phyloP scores from a whole-genome alignment of 1,284 basidiomycete genomes.

The Ustilago bromivora region DNA sequence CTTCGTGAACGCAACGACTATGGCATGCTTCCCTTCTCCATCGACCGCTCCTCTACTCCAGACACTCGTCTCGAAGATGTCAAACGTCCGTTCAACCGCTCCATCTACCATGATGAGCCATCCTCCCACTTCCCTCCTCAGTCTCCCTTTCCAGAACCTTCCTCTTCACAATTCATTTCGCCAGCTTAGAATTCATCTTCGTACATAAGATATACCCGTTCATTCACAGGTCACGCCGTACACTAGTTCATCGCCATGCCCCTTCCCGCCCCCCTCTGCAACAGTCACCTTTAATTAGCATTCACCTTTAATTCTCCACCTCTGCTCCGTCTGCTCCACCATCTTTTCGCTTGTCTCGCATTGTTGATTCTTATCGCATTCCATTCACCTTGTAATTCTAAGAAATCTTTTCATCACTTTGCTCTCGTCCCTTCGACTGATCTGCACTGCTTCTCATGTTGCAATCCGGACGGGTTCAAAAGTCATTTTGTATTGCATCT shows the following conservation, averaged over 20 bases:
- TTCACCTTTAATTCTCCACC: background rate
- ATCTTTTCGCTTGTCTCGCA: background rate
- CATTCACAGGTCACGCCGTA: slow-evolving; percentile 6
- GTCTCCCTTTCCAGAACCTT: background rate
- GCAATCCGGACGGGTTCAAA: background rate
- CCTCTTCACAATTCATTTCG: slow-evolving; percentile 6
- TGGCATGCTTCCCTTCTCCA: slow-evolving; percentile 35
- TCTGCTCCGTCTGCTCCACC: slow-evolving; percentile 1
- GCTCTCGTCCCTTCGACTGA: background rate
- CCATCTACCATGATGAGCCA: slow-evolving; percentile 11
- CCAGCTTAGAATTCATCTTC: slow-evolving; percentile 4
- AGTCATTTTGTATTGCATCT: background rate
- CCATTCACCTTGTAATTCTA: slow-evolving; percentile 15
- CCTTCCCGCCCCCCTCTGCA: slow-evolving; percentile 8
- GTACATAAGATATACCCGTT: slow-evolving; percentile 15
- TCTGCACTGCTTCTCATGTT: background rate
- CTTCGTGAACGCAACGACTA: slow-evolving; percentile 37
- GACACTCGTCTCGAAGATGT: slow-evolving; percentile 49
- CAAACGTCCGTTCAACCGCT: slow-evolving; percentile 44
- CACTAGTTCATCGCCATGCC: background rate
- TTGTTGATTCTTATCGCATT: background rate
- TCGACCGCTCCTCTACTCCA: slow-evolving; percentile 49
- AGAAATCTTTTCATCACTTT: background rate
- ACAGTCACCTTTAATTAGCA: slow-evolving; percentile 32
- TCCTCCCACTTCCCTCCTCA: background rate